These are phyloP conservation scores for Saturnispora saitoi DNA, from an alignment of 805 yeast species.

Conservation along the genomic window DNA sequence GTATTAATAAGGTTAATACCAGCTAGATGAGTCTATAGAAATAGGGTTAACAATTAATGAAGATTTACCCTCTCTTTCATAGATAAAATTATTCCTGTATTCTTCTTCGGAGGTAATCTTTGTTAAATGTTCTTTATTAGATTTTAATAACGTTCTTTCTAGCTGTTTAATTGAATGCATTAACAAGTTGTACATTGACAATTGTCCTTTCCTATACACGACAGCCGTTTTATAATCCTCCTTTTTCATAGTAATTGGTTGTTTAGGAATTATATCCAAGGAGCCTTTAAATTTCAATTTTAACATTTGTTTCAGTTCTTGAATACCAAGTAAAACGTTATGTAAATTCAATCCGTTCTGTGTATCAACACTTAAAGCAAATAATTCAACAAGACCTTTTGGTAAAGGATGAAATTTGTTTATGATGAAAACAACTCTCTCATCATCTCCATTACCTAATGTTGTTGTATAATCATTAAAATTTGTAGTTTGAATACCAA, in stretches of 20 bases:
- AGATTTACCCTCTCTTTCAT: constrained; percentile 2
- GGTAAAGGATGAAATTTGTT: constrained; percentile 31
- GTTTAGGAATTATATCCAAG: constrained; percentile 12
- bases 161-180: constrained; percentile 32
- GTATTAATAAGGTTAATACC: constrained; percentile 26
- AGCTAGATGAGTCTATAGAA: constrained; percentile 21
- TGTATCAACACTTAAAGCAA: constrained; percentile 27
- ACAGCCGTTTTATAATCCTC: constrained; percentile 21
- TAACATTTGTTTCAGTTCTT: constrained; percentile 45
- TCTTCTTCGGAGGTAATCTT: constrained; percentile 18
- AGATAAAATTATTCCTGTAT: not conserved
- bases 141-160: constrained; percentile 35
- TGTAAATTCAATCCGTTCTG: constrained; percentile 39
- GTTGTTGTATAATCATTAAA: constrained; percentile 23
- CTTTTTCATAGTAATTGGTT: constrained; percentile 3
- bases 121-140: constrained; percentile 20
- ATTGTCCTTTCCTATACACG: constrained; percentile 36
- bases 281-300: constrained; percentile 34
- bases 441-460: not conserved
- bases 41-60: constrained; percentile 1
- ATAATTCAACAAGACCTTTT: constrained; percentile 40
- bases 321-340: constrained; percentile 53
- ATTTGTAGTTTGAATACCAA: constrained; percentile 21
- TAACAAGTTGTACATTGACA: constrained; percentile 29
- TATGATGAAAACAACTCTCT: constrained; percentile 19